These are phyloP conservation scores for Tylopilus subfusipes DNA, from an alignment of 768 basidiomycete species.

Conservation along the genomic window DNA sequence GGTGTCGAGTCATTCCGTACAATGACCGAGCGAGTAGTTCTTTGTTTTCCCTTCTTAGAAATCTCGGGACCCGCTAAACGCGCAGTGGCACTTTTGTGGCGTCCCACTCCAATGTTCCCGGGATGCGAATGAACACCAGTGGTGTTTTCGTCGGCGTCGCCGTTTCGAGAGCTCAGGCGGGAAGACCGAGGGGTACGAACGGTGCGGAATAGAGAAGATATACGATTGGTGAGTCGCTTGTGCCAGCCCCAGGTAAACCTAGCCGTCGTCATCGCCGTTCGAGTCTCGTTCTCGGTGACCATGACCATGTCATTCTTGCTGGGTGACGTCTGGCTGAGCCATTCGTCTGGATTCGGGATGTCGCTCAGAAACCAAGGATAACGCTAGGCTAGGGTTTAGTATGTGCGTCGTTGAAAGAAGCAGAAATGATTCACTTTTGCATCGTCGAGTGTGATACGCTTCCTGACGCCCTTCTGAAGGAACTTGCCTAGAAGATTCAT, in stretches of 20 bases:
- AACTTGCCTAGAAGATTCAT: constrained; percentile 70
- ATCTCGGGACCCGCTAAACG: constrained; percentile 13
- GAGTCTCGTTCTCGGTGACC: constrained; percentile 75
- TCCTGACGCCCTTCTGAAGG: constrained; percentile 73
- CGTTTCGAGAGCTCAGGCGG: constrained; percentile 11
- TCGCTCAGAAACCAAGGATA: constrained; percentile 68
- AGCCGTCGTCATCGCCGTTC: constrained; percentile 64
- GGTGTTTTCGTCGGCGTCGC: constrained; percentile 18
- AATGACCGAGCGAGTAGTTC: constrained; percentile 15
- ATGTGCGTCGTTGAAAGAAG: not conserved
- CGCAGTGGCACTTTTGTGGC: constrained; percentile 25
- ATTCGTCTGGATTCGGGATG: constrained; percentile 59
- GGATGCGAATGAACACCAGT: constrained; percentile 35
- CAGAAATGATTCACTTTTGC: constrained; percentile 61
- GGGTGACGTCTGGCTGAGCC: constrained; percentile 65
- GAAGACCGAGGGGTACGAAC: constrained; percentile 31
- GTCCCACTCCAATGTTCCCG: constrained; percentile 13
- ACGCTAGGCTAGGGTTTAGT: constrained; percentile 36
- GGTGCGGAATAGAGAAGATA: constrained; percentile 50
- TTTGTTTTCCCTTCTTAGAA: constrained; percentile 30
- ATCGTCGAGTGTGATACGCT: constrained; percentile 73
- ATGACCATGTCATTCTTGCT: constrained; percentile 46
- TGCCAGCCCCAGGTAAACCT: constrained; percentile 61
- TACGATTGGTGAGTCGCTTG: constrained; percentile 39
- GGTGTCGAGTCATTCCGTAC: constrained; percentile 22